Percentiles rank a stretch among this genome's conserved stretches.
Evolutionary conservation across 1,284 basidiomycete species (phyloP).

Genomic region (Tylopilus sp.): DNA sequence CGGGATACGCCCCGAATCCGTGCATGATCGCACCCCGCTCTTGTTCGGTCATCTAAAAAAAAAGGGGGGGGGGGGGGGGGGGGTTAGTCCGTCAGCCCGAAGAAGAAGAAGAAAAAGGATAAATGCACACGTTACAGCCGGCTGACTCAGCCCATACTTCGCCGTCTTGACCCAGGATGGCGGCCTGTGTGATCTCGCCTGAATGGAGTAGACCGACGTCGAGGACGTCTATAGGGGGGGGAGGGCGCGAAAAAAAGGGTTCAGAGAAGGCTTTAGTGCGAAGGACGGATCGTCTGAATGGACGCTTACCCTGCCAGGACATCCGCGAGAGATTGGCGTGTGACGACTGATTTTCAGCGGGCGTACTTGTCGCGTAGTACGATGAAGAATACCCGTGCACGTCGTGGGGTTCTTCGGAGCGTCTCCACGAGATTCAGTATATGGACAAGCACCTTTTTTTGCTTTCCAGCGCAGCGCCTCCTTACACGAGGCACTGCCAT

Average conservation of each 20-base stretch:
- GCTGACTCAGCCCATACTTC: slow-evolving; percentile 83
- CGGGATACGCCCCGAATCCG: slow-evolving; percentile 22
- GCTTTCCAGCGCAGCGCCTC: slow-evolving; percentile 1
- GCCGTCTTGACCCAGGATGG: slow-evolving; percentile 82
- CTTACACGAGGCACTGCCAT: background rate
- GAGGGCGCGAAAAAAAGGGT: background rate
- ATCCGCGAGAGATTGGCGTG: slow-evolving; percentile 26
- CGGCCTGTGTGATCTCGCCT: slow-evolving; percentile 73
- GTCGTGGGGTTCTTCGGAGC: no score
- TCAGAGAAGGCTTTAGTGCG: background rate
- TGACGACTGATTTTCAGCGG: background rate
- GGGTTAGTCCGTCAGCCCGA: no score
- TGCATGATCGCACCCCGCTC: slow-evolving; percentile 17
- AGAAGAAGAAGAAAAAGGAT: background rate
- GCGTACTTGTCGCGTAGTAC: no score
- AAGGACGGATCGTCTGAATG: background rate
- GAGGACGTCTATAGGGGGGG: slow-evolving; percentile 19
- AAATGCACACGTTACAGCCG: slow-evolving; percentile 67
- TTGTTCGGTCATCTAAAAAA: slow-evolving; percentile 23
- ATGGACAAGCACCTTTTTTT: background rate
- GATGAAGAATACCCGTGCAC: no score
- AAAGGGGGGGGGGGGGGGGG: no score
- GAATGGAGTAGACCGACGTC: slow-evolving; percentile 70
- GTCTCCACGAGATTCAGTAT: no score
- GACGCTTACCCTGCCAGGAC: slow-evolving; percentile 55